Evolutionary conservation across 352 stramenopile genomes (phyloP).

Genomic region (Pythium inflatum): DNA sequence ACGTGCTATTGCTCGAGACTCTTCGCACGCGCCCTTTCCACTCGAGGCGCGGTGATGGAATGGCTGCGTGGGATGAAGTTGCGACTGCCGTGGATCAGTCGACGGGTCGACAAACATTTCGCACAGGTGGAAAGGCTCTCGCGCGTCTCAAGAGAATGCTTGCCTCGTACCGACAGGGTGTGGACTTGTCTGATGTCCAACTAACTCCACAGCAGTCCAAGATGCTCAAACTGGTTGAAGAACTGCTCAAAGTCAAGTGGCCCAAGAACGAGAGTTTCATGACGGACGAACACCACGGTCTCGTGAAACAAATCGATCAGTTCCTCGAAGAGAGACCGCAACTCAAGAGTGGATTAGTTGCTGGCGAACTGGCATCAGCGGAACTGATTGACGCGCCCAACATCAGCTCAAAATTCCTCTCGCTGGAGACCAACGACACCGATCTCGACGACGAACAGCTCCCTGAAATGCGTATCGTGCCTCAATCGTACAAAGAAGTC

Average conservation of each 20-base stretch:
- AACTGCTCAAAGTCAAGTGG: constrained; percentile 6
- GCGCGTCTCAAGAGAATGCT: constrained; percentile 6
- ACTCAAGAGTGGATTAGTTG: not conserved
- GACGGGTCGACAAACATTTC: not conserved
- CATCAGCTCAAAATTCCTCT: too few relatives aligned
- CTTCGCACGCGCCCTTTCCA: constrained; percentile 13
- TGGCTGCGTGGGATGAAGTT: constrained; percentile 10
- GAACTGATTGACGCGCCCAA: too few relatives aligned
- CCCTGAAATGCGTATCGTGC: constrained; percentile 4
- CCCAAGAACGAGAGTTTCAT: not conserved
- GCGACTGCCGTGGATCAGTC: not conserved
- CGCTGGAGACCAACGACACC: too few relatives aligned
- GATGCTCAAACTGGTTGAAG: constrained; percentile 17
- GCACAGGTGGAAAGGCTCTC: not conserved
- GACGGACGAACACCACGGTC: not conserved
- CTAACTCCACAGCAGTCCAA: not conserved
- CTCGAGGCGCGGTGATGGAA: not conserved
- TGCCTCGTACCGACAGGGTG: not conserved
- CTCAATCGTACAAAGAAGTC: constrained; percentile 2
- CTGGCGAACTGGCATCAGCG: too few relatives aligned
- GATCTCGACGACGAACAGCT: not conserved
- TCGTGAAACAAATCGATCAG: not conserved
- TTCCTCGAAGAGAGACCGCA: not conserved
- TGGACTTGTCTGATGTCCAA: too few relatives aligned
- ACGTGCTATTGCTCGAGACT: constrained; percentile 10